Base-by-base conservation (phyloP, 495 filamentous ascomycete species). In the Bombardia bombarda region DNA sequence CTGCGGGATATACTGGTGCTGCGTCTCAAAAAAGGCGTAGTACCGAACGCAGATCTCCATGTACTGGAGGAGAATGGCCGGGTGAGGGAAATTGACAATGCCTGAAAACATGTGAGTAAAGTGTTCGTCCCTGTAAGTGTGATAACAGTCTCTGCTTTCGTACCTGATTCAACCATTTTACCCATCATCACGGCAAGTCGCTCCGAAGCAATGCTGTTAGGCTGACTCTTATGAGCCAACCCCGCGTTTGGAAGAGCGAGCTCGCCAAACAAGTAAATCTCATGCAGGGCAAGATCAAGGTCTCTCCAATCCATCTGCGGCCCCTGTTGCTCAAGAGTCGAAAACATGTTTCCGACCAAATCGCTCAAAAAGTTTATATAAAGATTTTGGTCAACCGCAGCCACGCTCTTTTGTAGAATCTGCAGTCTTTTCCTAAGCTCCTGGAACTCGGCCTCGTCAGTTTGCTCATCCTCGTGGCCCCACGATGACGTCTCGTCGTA, bases 11-110 rank as follows among this genome's bases (percentile, higher is more conserved):
- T 81, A 74, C 1, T 79, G 70, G 2, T 82, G 73, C 50, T 95
- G 84, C 26, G 75, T 71, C 46, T 93, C 86, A 64, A 99, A 97
- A 64, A 95, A 95, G n/a, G 78, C 74, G 60, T 78, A 82, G 59
- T 97, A 97, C 26, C 92, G 83, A 24, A 95, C 88, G 58, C 87
- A 93, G 31, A 95, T 92, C 52, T 97, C 92, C 93, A 97, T 97
- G 52, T 92, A 97, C 61, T 95, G 88, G 13, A 97, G 72, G 44
- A 96, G 81, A 23, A 95, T 86, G 17, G 88, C 86, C 0, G 93
- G 92, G 62, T 97, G 92, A 3, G 83, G 79, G 58, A 86, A 92
- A 20, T 74, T 81, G 47, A 84, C 80, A 47, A 97, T 83, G 47
- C 84, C 86, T 88, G 53, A 17, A 40, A 22, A 10, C 4, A 41